phyloP scores from a whole-genome alignment of 129 eudicot genomes.

The Gnaphalium uliginosum region DNA sequence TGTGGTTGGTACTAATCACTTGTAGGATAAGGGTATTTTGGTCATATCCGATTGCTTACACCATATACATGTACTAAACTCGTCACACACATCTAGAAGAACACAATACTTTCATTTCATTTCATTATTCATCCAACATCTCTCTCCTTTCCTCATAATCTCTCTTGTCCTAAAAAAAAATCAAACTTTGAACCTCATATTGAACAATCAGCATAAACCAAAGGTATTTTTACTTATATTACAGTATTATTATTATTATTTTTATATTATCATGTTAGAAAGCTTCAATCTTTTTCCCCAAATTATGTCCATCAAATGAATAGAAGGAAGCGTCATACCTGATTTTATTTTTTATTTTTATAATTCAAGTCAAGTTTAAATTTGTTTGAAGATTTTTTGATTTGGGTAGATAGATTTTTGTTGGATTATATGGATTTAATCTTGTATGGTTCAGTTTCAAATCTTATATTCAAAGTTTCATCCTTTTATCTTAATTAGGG shows the following conservation, averaged over 20 bases:
- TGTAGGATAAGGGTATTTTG: slow-evolving; percentile 4
- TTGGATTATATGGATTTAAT: neutral
- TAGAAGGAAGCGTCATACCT: too few species aligned
- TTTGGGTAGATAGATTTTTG: neutral
- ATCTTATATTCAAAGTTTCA: slow-evolving; percentile 9
- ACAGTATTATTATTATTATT: too few species aligned
- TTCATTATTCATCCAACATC: neutral
- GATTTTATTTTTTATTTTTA: neutral
- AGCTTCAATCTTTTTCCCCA: neutral
- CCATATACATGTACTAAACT: neutral
- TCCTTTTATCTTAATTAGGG: neutral
- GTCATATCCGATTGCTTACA: slow-evolving; percentile 15
- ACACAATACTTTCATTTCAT: too few species aligned
- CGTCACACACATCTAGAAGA: neutral
- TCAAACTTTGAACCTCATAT: neutral
- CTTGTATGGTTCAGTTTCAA: neutral
- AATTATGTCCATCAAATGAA: neutral
- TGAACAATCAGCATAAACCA: neutral
- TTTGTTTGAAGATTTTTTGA: neutral
- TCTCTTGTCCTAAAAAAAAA: neutral
- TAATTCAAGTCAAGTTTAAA: neutral
- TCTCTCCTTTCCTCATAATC: neutral
- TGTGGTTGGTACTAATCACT: neutral
- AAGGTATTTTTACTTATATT: neutral
- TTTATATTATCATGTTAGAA: neutral